These are phyloP conservation scores for Stachybotrys elegans DNA, from an alignment of 2,329 filamentous ascomycete genomes.

Conservation along the genomic window DNA sequence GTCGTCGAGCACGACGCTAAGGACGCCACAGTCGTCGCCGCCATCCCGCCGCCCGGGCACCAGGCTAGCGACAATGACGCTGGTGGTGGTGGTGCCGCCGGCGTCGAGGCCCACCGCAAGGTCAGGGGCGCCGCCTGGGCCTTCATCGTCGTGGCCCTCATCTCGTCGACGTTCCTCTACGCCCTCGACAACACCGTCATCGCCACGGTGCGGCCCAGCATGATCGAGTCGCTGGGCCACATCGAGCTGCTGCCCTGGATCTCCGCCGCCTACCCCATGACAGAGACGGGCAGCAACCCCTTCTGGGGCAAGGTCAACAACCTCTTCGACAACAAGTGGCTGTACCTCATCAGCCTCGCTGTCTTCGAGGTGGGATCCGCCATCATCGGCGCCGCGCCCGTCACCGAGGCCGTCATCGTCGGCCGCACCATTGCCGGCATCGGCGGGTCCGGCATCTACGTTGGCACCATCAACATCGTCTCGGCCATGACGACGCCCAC, in stretches of 20 bases:
- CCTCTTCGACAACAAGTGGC: neutral
- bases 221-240: neutral
- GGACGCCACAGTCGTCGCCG: too few species aligned
- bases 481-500: neutral
- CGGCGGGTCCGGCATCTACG: neutral
- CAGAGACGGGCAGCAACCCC: neutral
- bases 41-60: too few species aligned
- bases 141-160: neutral
- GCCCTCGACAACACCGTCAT: constrained; percentile 1
- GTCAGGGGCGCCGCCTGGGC: neutral
- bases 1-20: too few species aligned
- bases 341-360: neutral
- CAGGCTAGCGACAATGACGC: too few species aligned
- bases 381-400: constrained; percentile 35
- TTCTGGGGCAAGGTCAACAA: neutral
- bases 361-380: constrained; percentile 17
- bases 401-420: constrained; percentile 39
- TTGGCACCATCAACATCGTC: neutral
- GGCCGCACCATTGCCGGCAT: neutral
- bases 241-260: neutral
- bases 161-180: constrained; percentile 1
- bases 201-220: neutral
- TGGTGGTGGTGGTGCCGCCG: too few species aligned
- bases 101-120: neutral
- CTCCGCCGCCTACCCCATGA: neutral